Conservation (phyloP, 441 rosid genomes). For the Mallotus japonicus region DNA sequence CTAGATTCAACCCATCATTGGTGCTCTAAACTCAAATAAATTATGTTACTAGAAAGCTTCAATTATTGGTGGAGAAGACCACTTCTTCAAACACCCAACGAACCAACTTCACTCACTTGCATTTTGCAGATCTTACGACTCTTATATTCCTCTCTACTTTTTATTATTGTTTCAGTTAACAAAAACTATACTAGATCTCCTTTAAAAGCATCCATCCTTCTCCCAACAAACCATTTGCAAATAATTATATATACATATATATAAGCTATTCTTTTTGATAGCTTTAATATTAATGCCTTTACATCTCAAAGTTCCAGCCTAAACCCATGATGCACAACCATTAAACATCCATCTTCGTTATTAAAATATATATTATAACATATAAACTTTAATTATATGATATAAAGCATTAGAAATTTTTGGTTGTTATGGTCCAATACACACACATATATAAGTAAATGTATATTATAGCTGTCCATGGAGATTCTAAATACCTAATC, state of each 20-base stretch:
- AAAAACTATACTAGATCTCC: constrained; percentile 10
- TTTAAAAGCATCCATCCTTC: constrained; percentile 15
- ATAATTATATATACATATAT: not conserved
- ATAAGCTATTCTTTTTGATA: not conserved
- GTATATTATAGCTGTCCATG: not conserved
- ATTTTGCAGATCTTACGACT: constrained; percentile 10
- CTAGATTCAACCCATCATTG: constrained; percentile 53
- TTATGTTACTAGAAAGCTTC: constrained; percentile 28
- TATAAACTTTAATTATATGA: not conserved
- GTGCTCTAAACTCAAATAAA: constrained; percentile 37
- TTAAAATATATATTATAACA: not conserved
- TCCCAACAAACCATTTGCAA: constrained; percentile 16
- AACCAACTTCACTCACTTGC: constrained; percentile 21
- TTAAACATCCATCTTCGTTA: not conserved
- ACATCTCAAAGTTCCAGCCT: constrained; percentile 22
- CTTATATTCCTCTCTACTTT: too few relatives aligned
- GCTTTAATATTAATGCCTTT: not conserved
- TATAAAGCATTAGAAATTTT: not conserved
- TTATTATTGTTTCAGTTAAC: too few relatives aligned
- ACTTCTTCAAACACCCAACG: constrained; percentile 24
- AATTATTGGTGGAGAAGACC: constrained; percentile 59
- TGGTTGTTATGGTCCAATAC: constrained; percentile 7
- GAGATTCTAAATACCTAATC: constrained; percentile 17
- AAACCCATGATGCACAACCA: constrained; percentile 27
- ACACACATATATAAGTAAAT: not conserved